phyloP scores from a whole-genome alignment of 2,329 filamentous ascomycete genomes.

The Bipolaris sorokiniana region DNA sequence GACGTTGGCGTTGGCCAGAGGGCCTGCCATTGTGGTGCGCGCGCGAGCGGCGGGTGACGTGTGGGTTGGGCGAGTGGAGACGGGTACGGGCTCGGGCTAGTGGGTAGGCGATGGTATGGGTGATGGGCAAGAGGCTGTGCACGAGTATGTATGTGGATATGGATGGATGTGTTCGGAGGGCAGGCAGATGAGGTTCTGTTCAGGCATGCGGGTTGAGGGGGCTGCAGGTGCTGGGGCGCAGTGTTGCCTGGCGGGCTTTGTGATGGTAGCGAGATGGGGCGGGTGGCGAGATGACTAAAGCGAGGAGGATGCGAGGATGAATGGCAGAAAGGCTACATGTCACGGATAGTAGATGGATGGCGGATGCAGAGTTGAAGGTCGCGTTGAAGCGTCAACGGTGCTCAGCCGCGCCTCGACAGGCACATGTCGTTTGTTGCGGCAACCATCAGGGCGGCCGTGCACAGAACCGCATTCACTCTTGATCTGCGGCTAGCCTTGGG shows the following conservation, averaged over 20 bases:
- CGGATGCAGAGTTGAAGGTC: neutral
- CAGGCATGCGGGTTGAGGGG: slow-evolving; percentile 7
- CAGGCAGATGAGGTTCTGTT: neutral
- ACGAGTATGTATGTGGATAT: neutral
- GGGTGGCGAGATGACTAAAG: neutral
- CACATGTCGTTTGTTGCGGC: slow-evolving; percentile 5
- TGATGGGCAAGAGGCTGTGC: neutral
- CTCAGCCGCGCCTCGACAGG: slow-evolving; percentile 9
- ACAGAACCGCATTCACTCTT: slow-evolving; percentile 13
- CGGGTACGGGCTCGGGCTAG: neutral
- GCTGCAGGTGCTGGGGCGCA: slow-evolving; percentile 3
- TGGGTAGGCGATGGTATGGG: neutral
- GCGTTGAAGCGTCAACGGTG: neutral
- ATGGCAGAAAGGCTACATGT: neutral
- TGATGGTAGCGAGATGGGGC: neutral
- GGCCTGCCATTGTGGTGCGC: slow-evolving; percentile 42
- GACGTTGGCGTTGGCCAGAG: slow-evolving; percentile 30
- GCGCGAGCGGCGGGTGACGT: slow-evolving; percentile 7
- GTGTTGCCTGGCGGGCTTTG: slow-evolving; percentile 23
- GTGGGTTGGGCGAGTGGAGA: slow-evolving; percentile 8
- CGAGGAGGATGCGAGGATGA: neutral
- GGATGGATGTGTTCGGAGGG: neutral
- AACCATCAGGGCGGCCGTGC: slow-evolving; percentile 11
- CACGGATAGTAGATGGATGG: neutral
- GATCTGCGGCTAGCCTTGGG: slow-evolving; percentile 18